phyloP scores from a whole-genome alignment of 2,329 filamentous ascomycete genomes.

The Cryphonectria japonica region DNA sequence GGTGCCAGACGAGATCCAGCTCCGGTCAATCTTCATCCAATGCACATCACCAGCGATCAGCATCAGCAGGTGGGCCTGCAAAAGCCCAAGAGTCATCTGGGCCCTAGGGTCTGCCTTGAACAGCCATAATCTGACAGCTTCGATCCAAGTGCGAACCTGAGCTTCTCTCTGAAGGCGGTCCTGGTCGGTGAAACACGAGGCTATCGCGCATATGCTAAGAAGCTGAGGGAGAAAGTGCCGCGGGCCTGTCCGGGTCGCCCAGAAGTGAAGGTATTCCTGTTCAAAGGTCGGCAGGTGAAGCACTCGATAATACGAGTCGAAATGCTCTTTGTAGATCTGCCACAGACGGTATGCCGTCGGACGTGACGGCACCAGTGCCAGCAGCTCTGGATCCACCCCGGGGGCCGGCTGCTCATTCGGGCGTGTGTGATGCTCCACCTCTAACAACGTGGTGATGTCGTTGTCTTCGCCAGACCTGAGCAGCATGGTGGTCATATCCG shows the following conservation, averaged over 20 bases:
- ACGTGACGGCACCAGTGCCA: conserved; percentile 30
- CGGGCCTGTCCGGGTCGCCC: conserved; percentile 24
- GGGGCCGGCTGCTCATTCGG: conserved; percentile 17
- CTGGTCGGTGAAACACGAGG: conserved; percentile 11
- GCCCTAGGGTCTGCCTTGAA: conserved; percentile 24
- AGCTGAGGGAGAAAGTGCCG: conserved; percentile 22
- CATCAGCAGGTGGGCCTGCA: conserved; percentile 26
- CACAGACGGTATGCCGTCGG: conserved; percentile 30
- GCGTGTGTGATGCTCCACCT: conserved; percentile 28
- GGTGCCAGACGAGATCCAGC: conserved; percentile 24
- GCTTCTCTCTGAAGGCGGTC: conserved; percentile 12
- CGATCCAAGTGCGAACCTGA: conserved; percentile 21
- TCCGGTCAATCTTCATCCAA: conserved; percentile 27
- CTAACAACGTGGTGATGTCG: conserved; percentile 22
- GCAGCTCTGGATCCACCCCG: conserved; percentile 20
- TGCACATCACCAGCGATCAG: conserved; percentile 24
- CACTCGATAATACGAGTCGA: conserved; percentile 32
- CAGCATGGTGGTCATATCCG: conserved; percentile 20
- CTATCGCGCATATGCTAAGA: conserved; percentile 23
- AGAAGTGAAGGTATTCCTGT: conserved; percentile 31
- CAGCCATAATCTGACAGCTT: conserved; percentile 23
- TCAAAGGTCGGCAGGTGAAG: conserved; percentile 33
- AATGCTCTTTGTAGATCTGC: conserved; percentile 30
- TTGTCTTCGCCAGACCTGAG: conserved; percentile 19
- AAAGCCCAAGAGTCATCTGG: conserved; percentile 20